These are phyloP conservation scores for Huntiella bhutanensis DNA, from an alignment of 2,329 filamentous ascomycete genomes.

Conservation along the genomic window DNA sequence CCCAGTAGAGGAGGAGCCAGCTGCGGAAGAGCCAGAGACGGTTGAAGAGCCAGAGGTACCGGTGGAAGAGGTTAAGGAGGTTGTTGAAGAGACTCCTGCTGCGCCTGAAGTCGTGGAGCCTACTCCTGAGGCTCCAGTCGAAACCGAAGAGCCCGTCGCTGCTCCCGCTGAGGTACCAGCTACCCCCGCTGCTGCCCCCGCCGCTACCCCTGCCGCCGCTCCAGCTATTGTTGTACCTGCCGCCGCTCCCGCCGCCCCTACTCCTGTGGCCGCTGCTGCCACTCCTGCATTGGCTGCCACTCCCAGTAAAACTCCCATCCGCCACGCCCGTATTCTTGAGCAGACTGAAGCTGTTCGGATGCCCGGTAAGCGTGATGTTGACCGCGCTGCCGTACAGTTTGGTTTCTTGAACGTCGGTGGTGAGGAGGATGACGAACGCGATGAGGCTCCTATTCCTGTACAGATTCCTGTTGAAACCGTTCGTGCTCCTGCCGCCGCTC, in stretches of 20 bases:
- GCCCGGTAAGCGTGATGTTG: conserved; percentile 90
- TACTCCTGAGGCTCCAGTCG: conserved; percentile 26
- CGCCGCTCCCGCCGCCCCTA: conserved; percentile 36
- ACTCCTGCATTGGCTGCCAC: conserved; percentile 44
- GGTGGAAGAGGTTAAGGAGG: conserved; percentile 18
- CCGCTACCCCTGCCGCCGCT: conserved; percentile 38
- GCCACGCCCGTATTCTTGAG: conserved; percentile 66
- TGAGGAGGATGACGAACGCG: conserved; percentile 68
- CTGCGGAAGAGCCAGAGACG: conserved; percentile 18
- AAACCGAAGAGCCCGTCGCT: conserved; percentile 51
- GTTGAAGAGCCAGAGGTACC: conserved; percentile 17
- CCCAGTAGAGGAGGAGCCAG: conserved; percentile 7
- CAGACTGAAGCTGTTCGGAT: conserved; percentile 97
- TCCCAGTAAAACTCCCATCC: conserved; percentile 36
- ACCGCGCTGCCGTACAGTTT: conserved; percentile 85
- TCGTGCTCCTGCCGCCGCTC: conserved; percentile 50
- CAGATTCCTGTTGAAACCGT: conserved; percentile 39
- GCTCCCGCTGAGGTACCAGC: conserved; percentile 45
- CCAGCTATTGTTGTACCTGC: conserved; percentile 44
- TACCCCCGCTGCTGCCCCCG: conserved; percentile 39
- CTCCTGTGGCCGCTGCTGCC: conserved; percentile 35
- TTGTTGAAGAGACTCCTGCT: conserved; percentile 15
- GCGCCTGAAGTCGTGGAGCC: conserved; percentile 26
- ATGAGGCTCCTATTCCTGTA: conserved; percentile 80
- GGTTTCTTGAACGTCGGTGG: conserved; percentile 84